Percentiles rank a stretch among this genome's conserved stretches.
phyloP scores from a whole-genome alignment of 2,329 filamentous ascomycete genomes.

The Colletotrichum endophyticum region DNA sequence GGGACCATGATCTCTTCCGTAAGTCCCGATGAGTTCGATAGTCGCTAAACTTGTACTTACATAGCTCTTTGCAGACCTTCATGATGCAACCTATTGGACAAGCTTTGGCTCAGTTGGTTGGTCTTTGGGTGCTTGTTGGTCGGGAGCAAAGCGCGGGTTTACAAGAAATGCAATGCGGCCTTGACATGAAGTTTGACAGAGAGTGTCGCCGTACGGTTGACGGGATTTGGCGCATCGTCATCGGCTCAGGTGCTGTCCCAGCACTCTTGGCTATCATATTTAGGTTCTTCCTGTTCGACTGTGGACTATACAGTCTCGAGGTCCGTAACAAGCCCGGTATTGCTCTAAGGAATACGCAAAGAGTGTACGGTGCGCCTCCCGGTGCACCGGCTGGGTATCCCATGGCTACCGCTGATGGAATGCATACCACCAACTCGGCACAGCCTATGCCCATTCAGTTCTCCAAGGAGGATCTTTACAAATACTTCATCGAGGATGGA shows the following conservation, averaged over 20 bases:
- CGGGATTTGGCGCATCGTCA: constrained; percentile 70
- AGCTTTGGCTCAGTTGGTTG: constrained; percentile 67
- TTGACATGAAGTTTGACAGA: constrained; percentile 47
- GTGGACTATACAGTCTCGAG: constrained; percentile 68
- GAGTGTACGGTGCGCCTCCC: constrained; percentile 55
- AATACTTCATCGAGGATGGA: constrained; percentile 53
- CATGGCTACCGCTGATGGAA: constrained; percentile 32
- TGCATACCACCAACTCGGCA: constrained; percentile 36
- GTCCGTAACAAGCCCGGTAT: constrained; percentile 66
- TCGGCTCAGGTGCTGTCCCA: constrained; percentile 68
- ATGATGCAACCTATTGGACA: constrained; percentile 74
- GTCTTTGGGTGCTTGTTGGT: constrained; percentile 56
- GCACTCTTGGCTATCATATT: constrained; percentile 69
- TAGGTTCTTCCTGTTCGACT: constrained; percentile 70
- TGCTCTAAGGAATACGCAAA: constrained; percentile 64
- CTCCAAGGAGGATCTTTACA: constrained; percentile 50
- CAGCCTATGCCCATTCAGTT: constrained; percentile 52
- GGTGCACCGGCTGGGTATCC: constrained; percentile 22
- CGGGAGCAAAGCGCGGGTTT: constrained; percentile 46
- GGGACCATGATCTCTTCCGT: constrained; percentile 72
- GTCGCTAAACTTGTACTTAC: background rate
- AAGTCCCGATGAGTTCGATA: background rate
- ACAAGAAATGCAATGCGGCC: constrained; percentile 51
- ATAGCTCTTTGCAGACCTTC: constrained; percentile 40
- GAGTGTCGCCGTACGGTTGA: constrained; percentile 56